Conservation (phyloP, 1,284 basidiomycete species). For the Tausonia pullulans region DNA sequence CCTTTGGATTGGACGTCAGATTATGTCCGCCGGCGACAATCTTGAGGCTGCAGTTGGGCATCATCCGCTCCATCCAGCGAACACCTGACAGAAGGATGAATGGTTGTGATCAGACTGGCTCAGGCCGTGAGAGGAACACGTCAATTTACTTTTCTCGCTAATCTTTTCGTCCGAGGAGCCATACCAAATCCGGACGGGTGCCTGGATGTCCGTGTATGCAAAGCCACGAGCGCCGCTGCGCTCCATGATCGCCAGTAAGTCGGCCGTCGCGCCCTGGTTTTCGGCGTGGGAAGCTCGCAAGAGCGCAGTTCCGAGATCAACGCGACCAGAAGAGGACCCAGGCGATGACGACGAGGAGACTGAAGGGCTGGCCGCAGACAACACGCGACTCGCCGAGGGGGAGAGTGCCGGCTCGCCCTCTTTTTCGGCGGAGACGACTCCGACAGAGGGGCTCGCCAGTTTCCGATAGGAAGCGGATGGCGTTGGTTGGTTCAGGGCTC, state of each 20-base stretch:
- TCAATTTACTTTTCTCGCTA: slow-evolving; percentile 52
- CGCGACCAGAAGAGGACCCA: slow-evolving; percentile 8
- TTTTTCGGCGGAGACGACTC: no score
- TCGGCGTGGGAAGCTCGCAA: slow-evolving; percentile 91
- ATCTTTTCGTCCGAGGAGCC: slow-evolving; percentile 90
- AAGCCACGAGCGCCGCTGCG: slow-evolving; percentile 55
- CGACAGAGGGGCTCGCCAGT: no score
- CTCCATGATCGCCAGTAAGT: slow-evolving; percentile 81
- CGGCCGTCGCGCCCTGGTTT: slow-evolving; percentile 77
- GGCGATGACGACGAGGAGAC: background rate
- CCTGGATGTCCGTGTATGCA: slow-evolving; percentile 51
- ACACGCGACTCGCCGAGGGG: background rate
- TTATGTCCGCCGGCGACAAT: no score
- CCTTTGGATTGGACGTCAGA: no score
- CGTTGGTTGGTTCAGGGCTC: no score
- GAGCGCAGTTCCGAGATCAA: slow-evolving; percentile 49
- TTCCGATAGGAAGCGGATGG: no score
- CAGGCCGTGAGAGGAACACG: no score
- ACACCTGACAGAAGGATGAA: no score
- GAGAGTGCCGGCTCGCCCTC: no score
- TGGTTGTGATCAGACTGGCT: no score
- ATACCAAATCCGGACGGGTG: slow-evolving; percentile 80
- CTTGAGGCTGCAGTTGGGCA: no score
- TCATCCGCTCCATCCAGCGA: no score
- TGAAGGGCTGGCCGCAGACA: background rate